phyloP scores from a whole-genome alignment of 768 basidiomycete species.

The Mycena floridula region DNA sequence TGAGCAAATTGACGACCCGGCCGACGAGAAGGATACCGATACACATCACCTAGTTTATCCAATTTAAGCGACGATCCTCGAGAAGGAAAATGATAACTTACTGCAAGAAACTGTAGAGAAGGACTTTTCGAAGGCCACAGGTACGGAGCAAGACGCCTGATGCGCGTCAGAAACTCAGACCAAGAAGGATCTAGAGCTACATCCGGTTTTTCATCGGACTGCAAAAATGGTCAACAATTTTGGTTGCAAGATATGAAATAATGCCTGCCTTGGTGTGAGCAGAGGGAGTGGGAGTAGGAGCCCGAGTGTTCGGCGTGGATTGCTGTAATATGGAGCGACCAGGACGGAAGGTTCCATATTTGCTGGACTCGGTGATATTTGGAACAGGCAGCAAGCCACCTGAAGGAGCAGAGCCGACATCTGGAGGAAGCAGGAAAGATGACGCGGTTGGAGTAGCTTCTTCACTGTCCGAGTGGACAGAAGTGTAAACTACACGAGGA shows the following conservation, averaged over 20 bases:
- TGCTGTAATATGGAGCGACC: slow-evolving; percentile 41
- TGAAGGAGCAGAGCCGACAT: slow-evolving; percentile 35
- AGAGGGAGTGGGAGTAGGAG: slow-evolving; percentile 41
- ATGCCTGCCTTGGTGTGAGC: slow-evolving; percentile 28
- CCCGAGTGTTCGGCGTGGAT: slow-evolving; percentile 50
- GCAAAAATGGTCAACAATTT: too few relatives aligned
- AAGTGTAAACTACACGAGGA: slow-evolving; percentile 61
- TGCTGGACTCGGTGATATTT: slow-evolving; percentile 37
- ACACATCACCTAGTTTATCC: slow-evolving; percentile 47
- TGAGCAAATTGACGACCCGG: slow-evolving; percentile 67
- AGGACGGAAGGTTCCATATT: slow-evolving; percentile 72
- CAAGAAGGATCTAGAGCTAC: slow-evolving; percentile 62
- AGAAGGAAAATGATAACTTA: slow-evolving; percentile 25
- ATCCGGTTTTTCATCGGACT: slow-evolving; percentile 42
- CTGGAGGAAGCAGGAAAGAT: slow-evolving; percentile 51
- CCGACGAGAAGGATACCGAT: slow-evolving; percentile 64
- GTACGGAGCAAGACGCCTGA: slow-evolving; percentile 67
- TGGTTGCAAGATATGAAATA: slow-evolving; percentile 2
- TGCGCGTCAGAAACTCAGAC: slow-evolving; percentile 59
- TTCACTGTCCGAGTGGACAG: slow-evolving; percentile 34
- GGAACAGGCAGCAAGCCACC: slow-evolving; percentile 44
- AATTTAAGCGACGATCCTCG: neutral
- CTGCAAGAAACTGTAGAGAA: slow-evolving; percentile 65
- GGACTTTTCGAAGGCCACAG: slow-evolving; percentile 74
- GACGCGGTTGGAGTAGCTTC: slow-evolving; percentile 37